These are phyloP conservation scores for Aleurites moluccanus DNA, from an alignment of 441 rosid genomes.

Conservation along the genomic window DNA sequence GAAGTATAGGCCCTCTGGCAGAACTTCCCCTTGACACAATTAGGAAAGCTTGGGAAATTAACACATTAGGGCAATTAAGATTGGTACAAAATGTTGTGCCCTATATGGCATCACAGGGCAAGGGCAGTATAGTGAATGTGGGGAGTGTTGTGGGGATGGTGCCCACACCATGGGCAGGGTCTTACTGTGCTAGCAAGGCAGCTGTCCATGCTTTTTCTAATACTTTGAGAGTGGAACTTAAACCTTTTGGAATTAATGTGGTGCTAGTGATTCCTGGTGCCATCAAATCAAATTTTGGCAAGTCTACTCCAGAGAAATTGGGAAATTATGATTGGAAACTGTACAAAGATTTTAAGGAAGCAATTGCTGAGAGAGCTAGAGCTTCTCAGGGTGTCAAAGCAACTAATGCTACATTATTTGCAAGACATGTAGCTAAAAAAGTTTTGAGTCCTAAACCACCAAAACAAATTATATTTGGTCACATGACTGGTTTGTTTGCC, in stretches of 20 bases:
- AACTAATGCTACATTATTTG: slow-evolving; percentile 41
- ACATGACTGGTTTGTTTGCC: slow-evolving; percentile 53
- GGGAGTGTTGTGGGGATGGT: slow-evolving; percentile 58
- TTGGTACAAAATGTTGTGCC: slow-evolving; percentile 68
- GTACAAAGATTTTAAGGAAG: slow-evolving; percentile 46
- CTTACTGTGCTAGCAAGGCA: slow-evolving; percentile 61
- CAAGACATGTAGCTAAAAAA: slow-evolving; percentile 54
- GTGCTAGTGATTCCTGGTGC: slow-evolving; percentile 54
- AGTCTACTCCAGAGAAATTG: slow-evolving; percentile 33
- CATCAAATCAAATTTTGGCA: slow-evolving; percentile 51
- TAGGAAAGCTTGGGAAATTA: slow-evolving; percentile 58
- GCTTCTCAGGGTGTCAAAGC: slow-evolving; percentile 52
- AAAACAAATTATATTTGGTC: slow-evolving; percentile 49
- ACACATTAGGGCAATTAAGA: slow-evolving; percentile 56
- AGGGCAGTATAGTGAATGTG: slow-evolving; percentile 52
- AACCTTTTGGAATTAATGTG: slow-evolving; percentile 53
- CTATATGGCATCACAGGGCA: slow-evolving; percentile 43
- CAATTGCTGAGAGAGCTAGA: slow-evolving; percentile 48
- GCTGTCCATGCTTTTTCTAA: slow-evolving; percentile 55
- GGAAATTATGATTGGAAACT: slow-evolving; percentile 48
- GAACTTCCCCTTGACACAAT: slow-evolving; percentile 46
- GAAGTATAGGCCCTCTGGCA: slow-evolving; percentile 51
- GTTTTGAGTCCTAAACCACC: slow-evolving; percentile 57
- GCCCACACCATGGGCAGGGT: slow-evolving; percentile 65
- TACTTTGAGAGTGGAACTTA: slow-evolving; percentile 49